Base-by-base conservation (phyloP, 495 filamentous ascomycete species). In the Aspergillus funiculosus region DNA sequence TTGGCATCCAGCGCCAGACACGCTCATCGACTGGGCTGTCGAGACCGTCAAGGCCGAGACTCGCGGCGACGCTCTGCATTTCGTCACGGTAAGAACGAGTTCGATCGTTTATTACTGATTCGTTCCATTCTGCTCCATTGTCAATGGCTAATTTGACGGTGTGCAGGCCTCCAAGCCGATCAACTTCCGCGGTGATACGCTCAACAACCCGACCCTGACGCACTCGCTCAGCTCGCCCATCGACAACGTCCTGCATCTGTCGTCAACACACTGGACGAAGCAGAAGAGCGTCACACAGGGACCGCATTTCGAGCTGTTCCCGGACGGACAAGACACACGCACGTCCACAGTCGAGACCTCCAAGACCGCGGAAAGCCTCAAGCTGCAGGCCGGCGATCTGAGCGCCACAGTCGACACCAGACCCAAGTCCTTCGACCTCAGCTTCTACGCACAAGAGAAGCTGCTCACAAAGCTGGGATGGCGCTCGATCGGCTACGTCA, bases 1-100 rank as follows among this genome's bases (percentile, higher is more conserved):
- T 27, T 48, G 45, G 45, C 45, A 48, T 24, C 45, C 45, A 11
- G 45, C 36, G 24, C 45, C 45, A 15, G 45, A 48, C n/a, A 48
- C 45, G 7, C 35, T 48, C 35, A 48, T 48, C 19, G 45, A 48
- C 35, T 48, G 45, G 45, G 45, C 45, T 0, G 35, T 48, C 4
- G 45, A 48, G 19, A 48, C 45, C 10, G 45, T 48, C 45, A 24
- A 20, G 7, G 45, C 45, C 35, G 45, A 48, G 26, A 30, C 45
- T 14, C 45, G 45, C 35, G 35, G 35, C 6, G 45, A 48, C 8
- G 27, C 14, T 5, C 25, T 48, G 11, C 45, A 48, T 32, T 48
- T 48, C 14, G 45, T 48, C 15, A 48, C 45, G 15, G 45, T 48
- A 30, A 10, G 35, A 17, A n/a, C n/a, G n/a, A n/a, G n/a, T n/a